Evolutionary conservation across 805 yeast genomes (phyloP), one percentile per base, ranked within the genome.

Genomic region (Ogataea nonfermentans): DNA sequence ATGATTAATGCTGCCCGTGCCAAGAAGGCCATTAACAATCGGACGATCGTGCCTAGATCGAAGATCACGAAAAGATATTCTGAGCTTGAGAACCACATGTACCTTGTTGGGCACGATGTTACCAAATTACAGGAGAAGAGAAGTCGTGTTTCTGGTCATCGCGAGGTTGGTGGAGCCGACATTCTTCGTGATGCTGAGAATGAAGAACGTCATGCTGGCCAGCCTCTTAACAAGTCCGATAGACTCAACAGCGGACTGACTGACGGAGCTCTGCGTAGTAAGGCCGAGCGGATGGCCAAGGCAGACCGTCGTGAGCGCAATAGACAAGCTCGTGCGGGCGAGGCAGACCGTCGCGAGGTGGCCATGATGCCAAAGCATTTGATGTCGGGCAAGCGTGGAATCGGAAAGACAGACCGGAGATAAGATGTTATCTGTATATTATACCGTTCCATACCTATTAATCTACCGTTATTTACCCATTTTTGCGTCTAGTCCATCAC

Each of bases 361-460:
- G 93, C 85, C 37, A 71, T 86, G 47, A 66, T 86, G 70, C 96
- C 97, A 49, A 91, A 90, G 73, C 99, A 93, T 70, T 74, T 93
- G 76, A 85, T 84, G 73, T 70, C 88, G 56, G 99, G 99, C 70
- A 93, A 93, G 77, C 81, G 99, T 70, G 95, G 97, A 73, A 80
- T 79, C 57, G 97, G 97, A 65, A 84, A 83, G 65, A 81, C 88
- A 49, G 95, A 88, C 65, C 78, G 85, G 69, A 91, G 98, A 74
- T 87, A 73, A 39, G 37, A 12, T 8, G 25, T 12, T 12, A 7
- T 15, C 6, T 28, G 17, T 28, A 14, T 16, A 28, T 11, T 15
- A 12, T 10, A 14, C 17, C 11, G 17, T 10, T 28, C 31, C 20
- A 19, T 16, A 28, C 19, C n/a, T 28, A 13, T 13, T 25, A 25